Evolutionary conservation across 345 rosid genomes (phyloP), one percentile per base, ranked within the genome.

Genomic region (Salix viminalis): DNA sequence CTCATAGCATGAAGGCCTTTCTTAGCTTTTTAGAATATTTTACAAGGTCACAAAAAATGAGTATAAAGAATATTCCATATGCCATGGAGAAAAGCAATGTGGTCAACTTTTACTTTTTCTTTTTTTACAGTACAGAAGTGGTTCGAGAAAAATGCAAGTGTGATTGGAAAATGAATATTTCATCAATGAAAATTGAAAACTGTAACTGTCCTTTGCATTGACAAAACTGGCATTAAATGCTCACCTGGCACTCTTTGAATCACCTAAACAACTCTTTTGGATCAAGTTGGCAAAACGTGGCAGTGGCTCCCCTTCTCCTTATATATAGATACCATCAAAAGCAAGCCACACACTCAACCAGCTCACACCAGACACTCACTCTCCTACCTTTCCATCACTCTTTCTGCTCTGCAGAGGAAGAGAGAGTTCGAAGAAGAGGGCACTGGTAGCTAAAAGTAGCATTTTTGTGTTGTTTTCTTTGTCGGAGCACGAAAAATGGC

Each of bases 401-500:
- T 18, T 61, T 54, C 32, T 60, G 9, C 64, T 54, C 32, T 60
- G 9, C 64, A 46, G 61, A 46, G 18, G 24, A 41, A 50, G 23
- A 21, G 37, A 56, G 48, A 66, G 69, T 7, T 16, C 26, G 2
- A 24, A 34, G 24, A 60, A 58, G 39, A 44, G 37, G 77, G 44
- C 52, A 56, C 24, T 42, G 54, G 66, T 48, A 71, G 16, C 70
- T 16, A 42, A 7, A n/a, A 71, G 28, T 36, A 18, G 24, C 48
- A 36, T 11, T 12, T 36, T 7, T n/a, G 6, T 30, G 36, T 24
- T 26, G 24, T 42, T 34, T 16, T 24, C 2, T 37, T 18, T 65
- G 26, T 23, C 68, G 21, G 19, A 18, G 67, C 12, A 10, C 24
- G 36, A 30, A 71, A 7, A 79, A 95, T 96, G 99, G 98, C 97